Conservation (phyloP, 345 rosid genomes). For the Psidium guajava region DNA sequence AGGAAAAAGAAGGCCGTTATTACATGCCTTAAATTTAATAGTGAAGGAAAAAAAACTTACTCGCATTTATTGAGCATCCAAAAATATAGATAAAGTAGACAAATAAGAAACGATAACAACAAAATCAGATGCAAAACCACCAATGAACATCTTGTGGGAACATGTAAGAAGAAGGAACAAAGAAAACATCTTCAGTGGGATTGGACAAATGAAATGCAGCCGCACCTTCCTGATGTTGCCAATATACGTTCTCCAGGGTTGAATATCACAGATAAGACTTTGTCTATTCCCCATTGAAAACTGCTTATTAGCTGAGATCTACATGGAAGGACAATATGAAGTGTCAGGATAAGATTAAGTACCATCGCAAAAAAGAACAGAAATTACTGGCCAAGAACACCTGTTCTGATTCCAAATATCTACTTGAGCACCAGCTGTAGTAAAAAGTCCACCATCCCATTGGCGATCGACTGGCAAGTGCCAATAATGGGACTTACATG, state of each 20-base stretch:
- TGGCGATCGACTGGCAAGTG: conserved; percentile 24
- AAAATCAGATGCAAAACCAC: neutral
- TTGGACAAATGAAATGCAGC: neutral
- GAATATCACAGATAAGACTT: conserved; percentile 70
- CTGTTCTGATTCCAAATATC: conserved; percentile 93
- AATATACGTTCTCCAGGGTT: conserved; percentile 85
- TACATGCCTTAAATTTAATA: neutral
- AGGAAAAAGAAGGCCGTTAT: neutral
- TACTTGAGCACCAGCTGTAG: conserved; percentile 83
- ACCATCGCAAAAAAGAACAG: neutral
- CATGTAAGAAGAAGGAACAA: neutral
- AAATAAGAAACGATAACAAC: neutral
- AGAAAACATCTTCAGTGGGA: neutral
- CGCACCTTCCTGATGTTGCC: conserved; percentile 67
- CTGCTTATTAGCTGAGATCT: conserved; percentile 86
- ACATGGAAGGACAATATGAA: neutral
- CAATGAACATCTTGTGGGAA: neutral
- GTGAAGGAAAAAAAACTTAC: neutral
- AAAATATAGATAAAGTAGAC: neutral
- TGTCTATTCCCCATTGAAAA: conserved; percentile 77
- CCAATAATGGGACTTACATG: conserved; percentile 39
- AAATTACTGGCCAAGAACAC: conserved; percentile 11
- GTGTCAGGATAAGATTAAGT: neutral
- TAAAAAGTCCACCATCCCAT: conserved; percentile 79
- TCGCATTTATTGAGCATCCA: neutral